Evolutionary conservation across 495 filamentous ascomycete genomes (phyloP).

Genomic region (Melanomma pulvis-pyrius): DNA sequence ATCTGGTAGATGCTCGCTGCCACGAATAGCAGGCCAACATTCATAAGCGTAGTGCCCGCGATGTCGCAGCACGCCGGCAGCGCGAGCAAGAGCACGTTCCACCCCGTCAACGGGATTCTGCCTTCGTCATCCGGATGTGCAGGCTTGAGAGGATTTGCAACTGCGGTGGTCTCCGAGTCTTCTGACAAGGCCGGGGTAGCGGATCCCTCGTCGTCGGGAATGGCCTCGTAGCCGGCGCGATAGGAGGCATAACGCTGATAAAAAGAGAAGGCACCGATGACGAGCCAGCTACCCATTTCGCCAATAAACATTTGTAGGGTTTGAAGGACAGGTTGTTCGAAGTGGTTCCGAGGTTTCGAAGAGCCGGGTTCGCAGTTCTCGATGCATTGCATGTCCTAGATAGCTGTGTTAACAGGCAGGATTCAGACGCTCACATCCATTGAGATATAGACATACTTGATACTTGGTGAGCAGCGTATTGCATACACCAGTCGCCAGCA

Average conservation of each 20-base stretch:
- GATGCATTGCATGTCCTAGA: conserved; percentile 93
- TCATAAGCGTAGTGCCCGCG: conserved; percentile 93
- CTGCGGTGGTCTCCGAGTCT: conserved; percentile 40
- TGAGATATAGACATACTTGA: conserved; percentile 61
- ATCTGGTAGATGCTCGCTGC: conserved; percentile 97
- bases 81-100: conserved; percentile 74
- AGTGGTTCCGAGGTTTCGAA: conserved; percentile 65
- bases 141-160: conserved; percentile 54
- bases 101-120: conserved; percentile 64
- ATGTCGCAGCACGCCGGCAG: conserved; percentile 93
- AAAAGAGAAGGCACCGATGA: conserved; percentile 68
- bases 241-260: conserved; percentile 61
- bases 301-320: conserved; percentile 94
- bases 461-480: conserved; percentile 97
- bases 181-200: conserved; percentile 13
- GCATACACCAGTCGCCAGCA: conserved; percentile 89
- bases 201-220: conserved; percentile 45
- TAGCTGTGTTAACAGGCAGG: neutral
- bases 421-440: too few species aligned
- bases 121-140: conserved; percentile 48
- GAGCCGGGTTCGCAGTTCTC: conserved; percentile 79
- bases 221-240: conserved; percentile 66
- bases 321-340: conserved; percentile 96
- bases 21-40: conserved; percentile 89
- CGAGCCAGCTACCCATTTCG: conserved; percentile 89